A percentile compares a stretch with the other conserved stretches of the same genome.
Evolutionary conservation across 768 basidiomycete genomes (phyloP).

Genomic region (Lentinula raphanica): DNA sequence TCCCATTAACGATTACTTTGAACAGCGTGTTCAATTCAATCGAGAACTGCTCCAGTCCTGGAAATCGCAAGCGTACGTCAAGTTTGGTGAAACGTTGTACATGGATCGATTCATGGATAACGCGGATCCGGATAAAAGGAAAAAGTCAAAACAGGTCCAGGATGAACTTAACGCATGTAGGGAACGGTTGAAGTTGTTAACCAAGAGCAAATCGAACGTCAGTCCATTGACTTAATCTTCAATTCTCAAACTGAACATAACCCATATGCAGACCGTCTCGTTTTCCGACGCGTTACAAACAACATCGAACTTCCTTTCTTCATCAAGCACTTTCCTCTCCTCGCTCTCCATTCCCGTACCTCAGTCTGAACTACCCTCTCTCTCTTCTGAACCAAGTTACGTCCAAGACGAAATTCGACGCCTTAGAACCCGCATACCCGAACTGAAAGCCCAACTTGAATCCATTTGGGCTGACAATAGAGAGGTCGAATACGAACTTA

Average conservation of each 20-base stretch:
- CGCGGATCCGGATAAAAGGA: conserved; percentile 66
- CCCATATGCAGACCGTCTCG: conserved; percentile 52
- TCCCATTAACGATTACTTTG: too few relatives aligned
- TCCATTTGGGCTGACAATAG: conserved; percentile 65
- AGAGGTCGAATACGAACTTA: conserved; percentile 78
- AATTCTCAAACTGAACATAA: not conserved
- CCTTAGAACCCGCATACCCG: conserved; percentile 42
- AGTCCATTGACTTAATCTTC: not conserved
- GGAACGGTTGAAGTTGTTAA: conserved; percentile 62
- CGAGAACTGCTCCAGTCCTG: conserved; percentile 85
- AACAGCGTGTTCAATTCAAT: conserved; percentile 89
- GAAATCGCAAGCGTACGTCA: conserved; percentile 95
- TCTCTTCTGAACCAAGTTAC: conserved; percentile 49
- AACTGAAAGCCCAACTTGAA: conserved; percentile 68
- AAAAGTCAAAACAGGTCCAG: conserved; percentile 66
- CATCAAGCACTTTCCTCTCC: conserved; percentile 37
- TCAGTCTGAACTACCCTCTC: conserved; percentile 13
- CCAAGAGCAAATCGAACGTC: conserved; percentile 62
- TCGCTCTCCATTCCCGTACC: conserved; percentile 51
- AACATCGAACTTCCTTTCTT: conserved; percentile 54
- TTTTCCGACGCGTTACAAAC: conserved; percentile 51
- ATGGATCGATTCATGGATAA: conserved; percentile 90
- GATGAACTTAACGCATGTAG: conserved; percentile 56
- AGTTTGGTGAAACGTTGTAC: conserved; percentile 79
- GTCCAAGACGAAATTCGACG: conserved; percentile 54